A percentile compares a stretch with the other conserved stretches of the same genome.
Evolutionary conservation across 1,284 basidiomycete genomes (phyloP).

Genomic region (Polyporus tsugae): DNA sequence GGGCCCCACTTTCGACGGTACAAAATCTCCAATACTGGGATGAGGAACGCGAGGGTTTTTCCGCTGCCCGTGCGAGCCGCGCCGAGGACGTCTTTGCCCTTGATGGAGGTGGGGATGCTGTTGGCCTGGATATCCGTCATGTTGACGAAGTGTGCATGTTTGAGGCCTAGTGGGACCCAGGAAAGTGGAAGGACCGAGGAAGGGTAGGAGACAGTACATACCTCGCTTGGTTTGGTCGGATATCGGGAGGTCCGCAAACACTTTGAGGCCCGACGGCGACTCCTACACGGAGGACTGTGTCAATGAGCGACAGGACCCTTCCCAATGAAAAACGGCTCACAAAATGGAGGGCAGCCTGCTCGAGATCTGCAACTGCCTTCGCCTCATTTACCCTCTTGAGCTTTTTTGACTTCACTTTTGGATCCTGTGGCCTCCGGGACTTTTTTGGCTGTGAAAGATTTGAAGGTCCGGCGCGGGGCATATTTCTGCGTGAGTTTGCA

Average conservation of each 20-base stretch:
- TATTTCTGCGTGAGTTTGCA: slow-evolving; percentile 8
- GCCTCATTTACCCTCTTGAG: slow-evolving; percentile 58
- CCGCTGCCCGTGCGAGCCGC: slow-evolving; percentile 85
- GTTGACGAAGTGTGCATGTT: slow-evolving; percentile 81
- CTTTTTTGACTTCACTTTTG: slow-evolving; percentile 43
- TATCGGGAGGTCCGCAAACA: slow-evolving; percentile 75
- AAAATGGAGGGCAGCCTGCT: slow-evolving; percentile 61
- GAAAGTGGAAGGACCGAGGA: neutral
- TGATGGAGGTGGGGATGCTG: slow-evolving; percentile 70
- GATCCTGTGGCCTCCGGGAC: slow-evolving; percentile 27
- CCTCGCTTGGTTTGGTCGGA: slow-evolving; percentile 50
- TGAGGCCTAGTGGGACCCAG: slow-evolving; percentile 63
- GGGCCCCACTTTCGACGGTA: slow-evolving; percentile 83
- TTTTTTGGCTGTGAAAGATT: slow-evolving; percentile 31
- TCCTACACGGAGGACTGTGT: slow-evolving; percentile 49
- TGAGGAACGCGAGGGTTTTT: slow-evolving; percentile 80
- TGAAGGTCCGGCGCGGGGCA: slow-evolving; percentile 44
- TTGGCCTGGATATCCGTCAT: slow-evolving; percentile 87
- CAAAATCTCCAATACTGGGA: slow-evolving; percentile 80
- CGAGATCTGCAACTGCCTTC: slow-evolving; percentile 62
- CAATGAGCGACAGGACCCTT: slow-evolving; percentile 27
- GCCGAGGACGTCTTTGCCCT: slow-evolving; percentile 77
- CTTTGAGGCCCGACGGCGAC: slow-evolving; percentile 52
- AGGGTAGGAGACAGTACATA: neutral
- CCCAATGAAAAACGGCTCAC: slow-evolving; percentile 50